Evolutionary conservation across 192 early-diverging fungal species (phyloP).

Genomic region (Entomortierella lignicola): DNA sequence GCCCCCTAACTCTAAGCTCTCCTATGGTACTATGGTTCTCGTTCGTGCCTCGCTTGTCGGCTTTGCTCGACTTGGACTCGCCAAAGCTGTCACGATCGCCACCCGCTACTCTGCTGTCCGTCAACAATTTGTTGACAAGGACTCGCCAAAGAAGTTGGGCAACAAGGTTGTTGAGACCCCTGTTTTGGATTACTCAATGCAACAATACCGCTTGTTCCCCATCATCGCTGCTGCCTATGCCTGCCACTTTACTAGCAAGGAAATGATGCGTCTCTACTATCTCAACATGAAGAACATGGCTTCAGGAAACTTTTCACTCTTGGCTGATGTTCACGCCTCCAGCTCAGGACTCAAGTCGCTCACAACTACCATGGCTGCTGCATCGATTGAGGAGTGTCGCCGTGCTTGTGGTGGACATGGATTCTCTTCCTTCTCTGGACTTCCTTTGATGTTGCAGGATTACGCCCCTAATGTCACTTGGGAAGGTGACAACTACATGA

Average conservation of each 20-base stretch:
- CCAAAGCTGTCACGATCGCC: conserved; percentile 78
- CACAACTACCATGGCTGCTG: conserved; percentile 75
- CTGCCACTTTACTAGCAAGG: conserved; percentile 75
- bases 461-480: conserved; percentile 80
- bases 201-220: conserved; percentile 79
- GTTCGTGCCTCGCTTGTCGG: conserved; percentile 83
- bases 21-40: conserved; percentile 89
- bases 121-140: conserved; percentile 77
- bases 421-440: conserved; percentile 79
- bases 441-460: conserved; percentile 75
- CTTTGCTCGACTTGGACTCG: conserved; percentile 65
- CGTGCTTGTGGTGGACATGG: conserved; percentile 85
- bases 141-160: conserved; percentile 58
- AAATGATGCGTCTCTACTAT: conserved; percentile 71
- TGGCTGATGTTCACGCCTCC: conserved; percentile 81
- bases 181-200: conserved; percentile 83
- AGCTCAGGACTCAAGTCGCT: conserved; percentile 79
- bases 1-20: conserved; percentile 83
- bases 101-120: conserved; percentile 78
- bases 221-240: conserved; percentile 80
- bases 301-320: conserved; percentile 69
- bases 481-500: conserved; percentile 89
- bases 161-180: conserved; percentile 70
- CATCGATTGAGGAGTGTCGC: conserved; percentile 78
- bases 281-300: conserved; percentile 68